A percentile compares a stretch with the other conserved stretches of the same genome.
Evolutionary conservation across 75 land plant genomes (phyloP).

Genomic region (Isoetes taiwanensis): DNA sequence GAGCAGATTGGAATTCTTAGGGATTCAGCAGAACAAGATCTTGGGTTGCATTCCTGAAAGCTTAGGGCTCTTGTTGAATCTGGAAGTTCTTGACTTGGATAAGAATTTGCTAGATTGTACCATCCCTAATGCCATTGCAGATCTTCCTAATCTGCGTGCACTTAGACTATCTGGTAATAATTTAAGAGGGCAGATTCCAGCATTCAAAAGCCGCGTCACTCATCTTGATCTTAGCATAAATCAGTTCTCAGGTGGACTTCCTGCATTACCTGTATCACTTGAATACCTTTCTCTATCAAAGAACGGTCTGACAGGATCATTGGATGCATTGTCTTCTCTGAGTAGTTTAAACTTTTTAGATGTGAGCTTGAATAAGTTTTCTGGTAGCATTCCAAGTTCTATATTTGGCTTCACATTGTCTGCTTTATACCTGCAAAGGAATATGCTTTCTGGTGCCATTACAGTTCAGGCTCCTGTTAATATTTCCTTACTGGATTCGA

Average conservation of each 20-base stretch:
- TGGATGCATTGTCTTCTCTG: no score
- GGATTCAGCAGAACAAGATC: conserved; percentile 25
- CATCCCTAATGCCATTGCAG: conserved; percentile 15
- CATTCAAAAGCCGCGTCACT: conserved; percentile 13
- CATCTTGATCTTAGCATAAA: conserved; percentile 35
- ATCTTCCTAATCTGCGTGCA: conserved; percentile 7
- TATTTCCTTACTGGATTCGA: conserved; percentile 23
- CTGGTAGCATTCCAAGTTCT: neutral
- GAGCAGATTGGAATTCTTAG: conserved; percentile 18
- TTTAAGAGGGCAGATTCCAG: conserved; percentile 14
- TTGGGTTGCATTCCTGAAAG: conserved; percentile 30
- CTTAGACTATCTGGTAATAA: conserved; percentile 26
- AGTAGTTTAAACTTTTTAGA: no score
- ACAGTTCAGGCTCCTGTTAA: neutral
- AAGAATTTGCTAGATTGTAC: conserved; percentile 30
- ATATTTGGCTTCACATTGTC: neutral
- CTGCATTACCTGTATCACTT: conserved; percentile 26
- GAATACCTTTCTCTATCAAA: conserved; percentile 25
- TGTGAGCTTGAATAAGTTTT: neutral
- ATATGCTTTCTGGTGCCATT: neutral
- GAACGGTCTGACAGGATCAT: conserved; percentile 26
- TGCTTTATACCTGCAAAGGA: neutral
- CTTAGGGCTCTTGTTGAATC: conserved; percentile 24
- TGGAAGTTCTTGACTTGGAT: conserved; percentile 38
- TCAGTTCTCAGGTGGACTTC: conserved; percentile 25